These are phyloP conservation scores for Turritis glabra DNA, from an alignment of 345 rosid species.

Conservation along the genomic window DNA sequence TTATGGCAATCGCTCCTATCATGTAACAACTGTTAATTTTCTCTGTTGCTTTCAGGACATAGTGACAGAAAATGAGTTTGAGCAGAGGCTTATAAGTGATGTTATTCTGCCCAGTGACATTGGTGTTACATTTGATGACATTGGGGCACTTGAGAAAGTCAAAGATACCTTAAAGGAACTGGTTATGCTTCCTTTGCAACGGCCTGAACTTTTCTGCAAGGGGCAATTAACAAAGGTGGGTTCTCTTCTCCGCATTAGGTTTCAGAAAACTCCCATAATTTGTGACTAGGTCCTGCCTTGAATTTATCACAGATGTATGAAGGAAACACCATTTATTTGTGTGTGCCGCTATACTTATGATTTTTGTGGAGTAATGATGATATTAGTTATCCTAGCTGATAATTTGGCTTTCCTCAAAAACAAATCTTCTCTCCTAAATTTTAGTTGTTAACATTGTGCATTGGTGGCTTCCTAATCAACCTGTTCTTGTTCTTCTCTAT, in stretches of 20 bases:
- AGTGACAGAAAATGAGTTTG: neutral
- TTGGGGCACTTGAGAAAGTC: conserved; percentile 5
- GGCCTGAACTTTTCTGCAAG: conserved; percentile 8
- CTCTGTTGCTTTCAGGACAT: conserved; percentile 3
- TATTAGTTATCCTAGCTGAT: neutral
- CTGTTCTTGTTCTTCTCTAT: neutral
- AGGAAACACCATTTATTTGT: neutral
- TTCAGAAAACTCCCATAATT: neutral
- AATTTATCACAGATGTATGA: neutral
- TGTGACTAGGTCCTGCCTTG: neutral
- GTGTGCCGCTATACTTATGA: neutral
- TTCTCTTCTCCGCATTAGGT: neutral
- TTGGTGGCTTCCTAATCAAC: neutral
- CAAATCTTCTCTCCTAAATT: neutral
- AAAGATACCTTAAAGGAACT: conserved; percentile 3
- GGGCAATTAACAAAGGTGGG: neutral
- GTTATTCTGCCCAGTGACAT: conserved; percentile 5
- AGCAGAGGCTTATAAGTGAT: neutral
- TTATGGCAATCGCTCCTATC: neutral
- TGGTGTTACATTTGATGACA: conserved; percentile 12
- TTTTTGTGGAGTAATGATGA: neutral
- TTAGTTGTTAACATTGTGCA: neutral
- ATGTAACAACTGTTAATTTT: neutral
- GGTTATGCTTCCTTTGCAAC: conserved; percentile 10
- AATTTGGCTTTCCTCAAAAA: neutral